Base-by-base conservation (phyloP, 2,329 filamentous ascomycete species). In the Aureobasidium zeae region DNA sequence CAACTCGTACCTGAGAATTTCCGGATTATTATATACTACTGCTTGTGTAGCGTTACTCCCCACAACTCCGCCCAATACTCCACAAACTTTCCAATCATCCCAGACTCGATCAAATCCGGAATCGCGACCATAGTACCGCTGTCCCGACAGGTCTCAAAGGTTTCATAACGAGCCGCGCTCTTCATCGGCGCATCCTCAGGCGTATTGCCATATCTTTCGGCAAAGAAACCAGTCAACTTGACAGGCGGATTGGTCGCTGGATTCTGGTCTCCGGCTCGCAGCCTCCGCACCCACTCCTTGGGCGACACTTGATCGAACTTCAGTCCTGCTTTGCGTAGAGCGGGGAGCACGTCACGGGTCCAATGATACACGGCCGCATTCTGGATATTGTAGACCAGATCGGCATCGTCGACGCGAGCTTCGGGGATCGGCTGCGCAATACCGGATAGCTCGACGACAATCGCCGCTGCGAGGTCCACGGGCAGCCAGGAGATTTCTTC, bases 291-390 rank as follows among this genome's bases (percentile, higher is more conserved):
- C 55, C 55, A 57, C 21, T 55, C 48, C 16, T 43, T 33, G 6
- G 50, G 48, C 16, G 47, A 43, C 2, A 56, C 49, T 22, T 49
- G 24, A 12, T 55, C 51, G 37, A 57, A 57, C 0, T 29, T 16
- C 16, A 56, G 29, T 1, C 41, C 41, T 7, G 44, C 29, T 11
- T 24, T 28, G 13, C 55, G 57, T 3, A 79, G 56, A 5, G 65
- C 65, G 3, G 73, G 73, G 0, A 79, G 63, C 5, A 79, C 55
- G 37, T 76, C 69, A 0, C 60, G 47, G 0, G 69, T 73, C 72
- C 73, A 78, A 29, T 67, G 60, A 49, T 76, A 70, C 2, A 59
- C 58, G 6, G 48, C 55, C 0, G 67, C 65, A 48, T 76, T 76
- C n/a, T 71, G 62, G 10, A 79, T 60, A 53, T 55, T 16, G 41